These are phyloP conservation scores for Leptographium wingfieldii DNA, from an alignment of 2,329 filamentous ascomycete genomes.

Conservation along the genomic window DNA sequence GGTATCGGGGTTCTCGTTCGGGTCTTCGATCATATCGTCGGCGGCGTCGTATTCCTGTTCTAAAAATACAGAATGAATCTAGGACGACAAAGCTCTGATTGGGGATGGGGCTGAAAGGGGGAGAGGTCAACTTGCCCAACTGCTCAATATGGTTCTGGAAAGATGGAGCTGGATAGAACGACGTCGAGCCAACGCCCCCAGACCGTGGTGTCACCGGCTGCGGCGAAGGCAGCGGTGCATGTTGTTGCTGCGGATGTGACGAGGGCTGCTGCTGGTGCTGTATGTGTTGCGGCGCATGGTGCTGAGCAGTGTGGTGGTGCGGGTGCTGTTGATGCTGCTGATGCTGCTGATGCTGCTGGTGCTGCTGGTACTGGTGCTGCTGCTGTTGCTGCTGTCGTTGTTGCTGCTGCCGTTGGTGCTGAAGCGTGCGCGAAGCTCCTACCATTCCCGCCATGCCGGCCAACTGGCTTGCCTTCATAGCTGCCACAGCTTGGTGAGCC, in stretches of 20 bases:
- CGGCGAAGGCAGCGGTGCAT: constrained; percentile 14
- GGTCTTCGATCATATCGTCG: constrained; percentile 76
- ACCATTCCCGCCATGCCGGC: constrained; percentile 9
- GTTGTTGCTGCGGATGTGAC: constrained; percentile 14
- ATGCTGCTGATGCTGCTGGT: constrained; percentile 18
- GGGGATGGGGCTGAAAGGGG: constrained; percentile 25
- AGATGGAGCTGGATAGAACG: constrained; percentile 66
- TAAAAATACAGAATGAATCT: constrained; percentile 56
- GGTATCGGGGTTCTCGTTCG: constrained; percentile 49
- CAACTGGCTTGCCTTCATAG: constrained; percentile 25
- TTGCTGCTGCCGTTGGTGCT: constrained; percentile 13
- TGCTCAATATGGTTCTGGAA: constrained; percentile 94
- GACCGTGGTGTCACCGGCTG: constrained; percentile 13
- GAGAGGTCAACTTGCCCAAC: constrained; percentile 67
- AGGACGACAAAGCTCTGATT: constrained; percentile 52
- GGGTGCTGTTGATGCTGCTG: constrained; percentile 18
- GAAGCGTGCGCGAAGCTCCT: constrained; percentile 9
- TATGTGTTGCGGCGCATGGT: constrained; percentile 5
- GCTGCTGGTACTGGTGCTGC: constrained; percentile 14
- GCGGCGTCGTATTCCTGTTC: constrained; percentile 96
- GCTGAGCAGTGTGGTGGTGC: constrained; percentile 12
- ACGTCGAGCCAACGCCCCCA: constrained; percentile 26
- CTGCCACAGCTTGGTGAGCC: constrained; percentile 2
- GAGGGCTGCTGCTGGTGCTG: constrained; percentile 1
- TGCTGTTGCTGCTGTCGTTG: constrained; percentile 7